Conservation (phyloP, 1,139 yeast genomes). For the Meyerozyma smithsonii region DNA sequence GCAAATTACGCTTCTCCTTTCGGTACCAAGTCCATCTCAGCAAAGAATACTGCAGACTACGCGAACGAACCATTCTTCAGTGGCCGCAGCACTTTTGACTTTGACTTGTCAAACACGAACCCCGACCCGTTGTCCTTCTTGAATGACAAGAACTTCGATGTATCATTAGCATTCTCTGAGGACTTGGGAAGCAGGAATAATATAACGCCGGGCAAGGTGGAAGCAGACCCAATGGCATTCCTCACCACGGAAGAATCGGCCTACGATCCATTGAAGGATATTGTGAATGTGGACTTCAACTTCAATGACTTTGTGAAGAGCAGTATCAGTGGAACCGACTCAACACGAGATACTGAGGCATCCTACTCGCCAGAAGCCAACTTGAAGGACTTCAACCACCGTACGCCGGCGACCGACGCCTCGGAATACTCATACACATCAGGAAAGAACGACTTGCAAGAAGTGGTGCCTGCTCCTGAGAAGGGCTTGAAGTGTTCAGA, state of each 20-base stretch:
- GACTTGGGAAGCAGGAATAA: constrained; percentile 4
- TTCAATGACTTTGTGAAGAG: constrained; percentile 36
- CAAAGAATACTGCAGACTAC: constrained; percentile 13
- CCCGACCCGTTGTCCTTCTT: constrained; percentile 43
- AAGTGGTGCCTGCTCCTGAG: constrained; percentile 12
- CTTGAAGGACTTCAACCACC: constrained; percentile 3
- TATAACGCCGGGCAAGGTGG: constrained; percentile 11
- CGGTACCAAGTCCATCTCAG: constrained; percentile 6
- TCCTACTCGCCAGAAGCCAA: not conserved
- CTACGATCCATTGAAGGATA: constrained; percentile 52
- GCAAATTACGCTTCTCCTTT: constrained; percentile 17
- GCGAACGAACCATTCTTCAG: constrained; percentile 27
- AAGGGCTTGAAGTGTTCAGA: constrained; percentile 66
- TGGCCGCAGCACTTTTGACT: constrained; percentile 15
- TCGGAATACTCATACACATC: constrained; percentile 2
- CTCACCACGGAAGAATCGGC: constrained; percentile 61
- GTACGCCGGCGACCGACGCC: constrained; percentile 1
- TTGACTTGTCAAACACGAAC: constrained; percentile 13
- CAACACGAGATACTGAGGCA: not conserved
- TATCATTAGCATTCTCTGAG: constrained; percentile 41
- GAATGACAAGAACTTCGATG: constrained; percentile 46
- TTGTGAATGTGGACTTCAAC: constrained; percentile 26
- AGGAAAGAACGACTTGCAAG: constrained; percentile 4
- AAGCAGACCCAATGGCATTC: constrained; percentile 30
- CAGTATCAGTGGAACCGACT: constrained; percentile 1